Percentiles rank a stretch among this genome's conserved stretches.
phyloP scores from a whole-genome alignment of 1,284 basidiomycete genomes.

The Malassezia vespertilionis region DNA sequence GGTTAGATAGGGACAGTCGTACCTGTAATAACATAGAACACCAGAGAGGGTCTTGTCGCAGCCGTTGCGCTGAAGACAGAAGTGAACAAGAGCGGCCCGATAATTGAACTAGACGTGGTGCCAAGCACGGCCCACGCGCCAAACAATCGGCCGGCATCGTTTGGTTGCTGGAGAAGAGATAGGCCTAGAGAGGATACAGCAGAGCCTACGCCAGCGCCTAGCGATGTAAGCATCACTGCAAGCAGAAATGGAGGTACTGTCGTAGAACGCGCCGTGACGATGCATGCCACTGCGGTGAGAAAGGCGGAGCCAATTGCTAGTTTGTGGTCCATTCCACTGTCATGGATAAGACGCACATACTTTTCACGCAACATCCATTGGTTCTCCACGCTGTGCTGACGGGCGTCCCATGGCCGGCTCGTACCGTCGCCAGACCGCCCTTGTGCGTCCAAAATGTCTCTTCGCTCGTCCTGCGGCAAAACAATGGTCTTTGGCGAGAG shows the following conservation, averaged over 20 bases:
- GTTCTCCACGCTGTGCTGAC: slow-evolving; percentile 26
- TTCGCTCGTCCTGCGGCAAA: slow-evolving; percentile 10
- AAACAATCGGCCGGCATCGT: slow-evolving; percentile 42
- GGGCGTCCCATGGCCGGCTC: neutral
- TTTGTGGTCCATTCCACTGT: slow-evolving; percentile 36
- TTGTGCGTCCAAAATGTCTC: slow-evolving; percentile 1
- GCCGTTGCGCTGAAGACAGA: slow-evolving; percentile 21
- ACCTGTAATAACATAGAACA: slow-evolving; percentile 11
- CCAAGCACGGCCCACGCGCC: slow-evolving; percentile 41
- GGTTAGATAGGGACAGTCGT: neutral
- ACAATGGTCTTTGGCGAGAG: slow-evolving; percentile 17
- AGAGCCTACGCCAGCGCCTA: slow-evolving; percentile 34
- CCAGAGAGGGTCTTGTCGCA: neutral
- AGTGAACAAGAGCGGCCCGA: slow-evolving; percentile 40
- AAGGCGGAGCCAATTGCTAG: slow-evolving; percentile 18
- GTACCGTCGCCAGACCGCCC: neutral
- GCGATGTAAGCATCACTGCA: slow-evolving; percentile 22
- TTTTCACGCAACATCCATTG: slow-evolving; percentile 39
- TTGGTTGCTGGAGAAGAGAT: slow-evolving; percentile 30
- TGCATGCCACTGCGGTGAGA: slow-evolving; percentile 10
- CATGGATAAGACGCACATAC: slow-evolving; percentile 42
- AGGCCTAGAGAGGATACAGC: slow-evolving; percentile 43
- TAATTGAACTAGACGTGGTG: slow-evolving; percentile 30
- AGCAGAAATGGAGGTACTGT: slow-evolving; percentile 17
- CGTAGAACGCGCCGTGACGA: neutral